A percentile compares a stretch with the other conserved stretches of the same genome.
Evolutionary conservation across 305 asterid genomes (phyloP).

Genomic region (Fraxinus xanthoxyloides): DNA sequence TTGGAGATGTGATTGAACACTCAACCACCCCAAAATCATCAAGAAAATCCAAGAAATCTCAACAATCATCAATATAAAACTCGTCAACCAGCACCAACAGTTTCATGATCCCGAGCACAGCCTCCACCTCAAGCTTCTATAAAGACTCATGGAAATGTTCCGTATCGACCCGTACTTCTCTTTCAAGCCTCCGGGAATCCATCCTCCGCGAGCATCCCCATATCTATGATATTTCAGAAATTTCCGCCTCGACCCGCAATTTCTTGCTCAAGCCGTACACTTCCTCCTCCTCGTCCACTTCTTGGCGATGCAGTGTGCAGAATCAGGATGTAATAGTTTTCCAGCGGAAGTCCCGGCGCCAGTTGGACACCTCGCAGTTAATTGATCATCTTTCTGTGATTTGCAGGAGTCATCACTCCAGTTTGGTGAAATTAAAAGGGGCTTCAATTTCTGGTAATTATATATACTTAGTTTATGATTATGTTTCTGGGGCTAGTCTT

Average conservation of each 20-base stretch:
- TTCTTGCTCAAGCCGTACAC: constrained; percentile 43
- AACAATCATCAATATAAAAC: constrained; percentile 17
- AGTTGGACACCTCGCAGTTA: constrained; percentile 51
- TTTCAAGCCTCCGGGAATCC: constrained; percentile 45
- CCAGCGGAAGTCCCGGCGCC: constrained; percentile 70
- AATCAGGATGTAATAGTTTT: constrained; percentile 37
- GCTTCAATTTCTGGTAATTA: constrained; percentile 67
- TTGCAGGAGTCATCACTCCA: constrained; percentile 77
- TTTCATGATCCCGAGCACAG: constrained; percentile 40
- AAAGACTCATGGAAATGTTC: constrained; percentile 37
- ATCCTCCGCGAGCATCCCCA: constrained; percentile 45
- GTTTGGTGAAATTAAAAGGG: constrained; percentile 66
- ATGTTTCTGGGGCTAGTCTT: constrained; percentile 57
- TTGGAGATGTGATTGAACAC: constrained; percentile 30
- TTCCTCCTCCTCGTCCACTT: constrained; percentile 48
- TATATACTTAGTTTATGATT: constrained; percentile 69
- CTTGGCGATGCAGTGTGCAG: constrained; percentile 58
- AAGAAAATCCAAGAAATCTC: constrained; percentile 24
- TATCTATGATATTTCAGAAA: constrained; percentile 47
- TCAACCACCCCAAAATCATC: constrained; percentile 24
- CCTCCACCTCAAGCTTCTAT: constrained; percentile 50
- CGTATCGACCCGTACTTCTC: constrained; percentile 25
- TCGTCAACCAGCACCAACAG: constrained; percentile 26
- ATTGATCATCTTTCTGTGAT: constrained; percentile 54
- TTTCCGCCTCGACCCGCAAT: constrained; percentile 47